These are phyloP conservation scores for Colletotrichum incanum DNA, from an alignment of 2,329 filamentous ascomycete species.

Conservation along the genomic window DNA sequence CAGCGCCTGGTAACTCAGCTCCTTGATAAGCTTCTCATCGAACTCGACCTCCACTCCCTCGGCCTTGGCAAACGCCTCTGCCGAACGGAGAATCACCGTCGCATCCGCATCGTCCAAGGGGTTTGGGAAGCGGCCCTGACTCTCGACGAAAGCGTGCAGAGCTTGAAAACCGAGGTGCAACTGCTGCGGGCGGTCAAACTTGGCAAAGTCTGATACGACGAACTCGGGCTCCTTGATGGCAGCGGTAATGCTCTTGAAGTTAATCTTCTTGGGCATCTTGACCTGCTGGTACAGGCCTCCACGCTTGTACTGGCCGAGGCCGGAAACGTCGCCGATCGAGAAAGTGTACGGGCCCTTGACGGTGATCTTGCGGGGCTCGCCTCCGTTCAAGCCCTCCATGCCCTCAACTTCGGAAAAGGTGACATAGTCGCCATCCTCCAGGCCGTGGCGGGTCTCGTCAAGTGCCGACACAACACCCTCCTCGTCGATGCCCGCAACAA, in stretches of 20 bases:
- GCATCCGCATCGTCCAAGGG: slow-evolving; percentile 92
- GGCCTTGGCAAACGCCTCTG: slow-evolving; percentile 80
- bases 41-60: slow-evolving; percentile 87
- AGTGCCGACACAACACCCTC: slow-evolving; percentile 93
- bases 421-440: slow-evolving; percentile 97
- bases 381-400: slow-evolving; percentile 88
- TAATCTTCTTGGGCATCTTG: slow-evolving; percentile 96
- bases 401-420: slow-evolving; percentile 95
- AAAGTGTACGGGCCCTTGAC: slow-evolving; percentile 98
- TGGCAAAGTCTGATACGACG: slow-evolving; percentile 94
- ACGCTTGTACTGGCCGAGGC: slow-evolving; percentile 87
- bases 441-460: slow-evolving; percentile 93
- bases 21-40: slow-evolving; percentile 92
- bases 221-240: slow-evolving; percentile 91
- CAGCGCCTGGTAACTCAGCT: slow-evolving; percentile 93
- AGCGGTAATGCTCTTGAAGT: slow-evolving; percentile 86
- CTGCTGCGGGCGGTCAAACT: slow-evolving; percentile 95
- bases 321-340: slow-evolving; percentile 93
- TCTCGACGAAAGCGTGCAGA: slow-evolving; percentile 86
- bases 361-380: slow-evolving; percentile 89
- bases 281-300: slow-evolving; percentile 95
- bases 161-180: slow-evolving; percentile 95
- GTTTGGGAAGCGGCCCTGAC: slow-evolving; percentile 82
- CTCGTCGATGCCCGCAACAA: slow-evolving; percentile 90
- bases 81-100: slow-evolving; percentile 80